phyloP scores from a whole-genome alignment of 495 filamentous ascomycete genomes.

The Penicillium paxilli region DNA sequence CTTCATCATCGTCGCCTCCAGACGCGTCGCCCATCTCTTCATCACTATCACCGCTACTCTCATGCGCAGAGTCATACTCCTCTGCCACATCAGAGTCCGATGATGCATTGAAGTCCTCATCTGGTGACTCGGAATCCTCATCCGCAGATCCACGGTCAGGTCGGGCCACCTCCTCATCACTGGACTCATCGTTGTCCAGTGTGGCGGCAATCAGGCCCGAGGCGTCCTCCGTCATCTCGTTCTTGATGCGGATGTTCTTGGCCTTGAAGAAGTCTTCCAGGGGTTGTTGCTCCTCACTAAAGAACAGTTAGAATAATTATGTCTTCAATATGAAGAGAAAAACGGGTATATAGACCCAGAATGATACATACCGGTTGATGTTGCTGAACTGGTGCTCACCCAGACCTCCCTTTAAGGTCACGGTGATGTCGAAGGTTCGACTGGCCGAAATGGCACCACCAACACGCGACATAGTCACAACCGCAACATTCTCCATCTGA shows the following conservation, averaged over 20 bases:
- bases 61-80: conserved; percentile 89
- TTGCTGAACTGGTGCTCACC: conserved; percentile 96
- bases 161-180: conserved; percentile 72
- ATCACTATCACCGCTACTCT: conserved; percentile 75
- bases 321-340: too few relatives aligned
- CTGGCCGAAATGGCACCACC: conserved; percentile 91
- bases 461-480: conserved; percentile 93
- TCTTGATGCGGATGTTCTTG: conserved; percentile 93
- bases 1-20: conserved; percentile 51
- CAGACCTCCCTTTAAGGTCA: conserved; percentile 74
- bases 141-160: conserved; percentile 88
- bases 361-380: conserved; percentile 74
- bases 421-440: conserved; percentile 94
- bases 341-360: background rate
- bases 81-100: conserved; percentile 94
- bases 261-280: conserved; percentile 94
- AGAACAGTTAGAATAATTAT: conserved; percentile 1
- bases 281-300: conserved; percentile 86
- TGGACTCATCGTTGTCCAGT: conserved; percentile 73
- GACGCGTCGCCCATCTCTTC: conserved; percentile 61
- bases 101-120: conserved; percentile 93
- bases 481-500: conserved; percentile 82
- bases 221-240: conserved; percentile 77
- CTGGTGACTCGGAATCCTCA: conserved; percentile 90
- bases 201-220: conserved; percentile 52